Conservation (phyloP, 441 rosid species). For the Kokia cookei region DNA sequence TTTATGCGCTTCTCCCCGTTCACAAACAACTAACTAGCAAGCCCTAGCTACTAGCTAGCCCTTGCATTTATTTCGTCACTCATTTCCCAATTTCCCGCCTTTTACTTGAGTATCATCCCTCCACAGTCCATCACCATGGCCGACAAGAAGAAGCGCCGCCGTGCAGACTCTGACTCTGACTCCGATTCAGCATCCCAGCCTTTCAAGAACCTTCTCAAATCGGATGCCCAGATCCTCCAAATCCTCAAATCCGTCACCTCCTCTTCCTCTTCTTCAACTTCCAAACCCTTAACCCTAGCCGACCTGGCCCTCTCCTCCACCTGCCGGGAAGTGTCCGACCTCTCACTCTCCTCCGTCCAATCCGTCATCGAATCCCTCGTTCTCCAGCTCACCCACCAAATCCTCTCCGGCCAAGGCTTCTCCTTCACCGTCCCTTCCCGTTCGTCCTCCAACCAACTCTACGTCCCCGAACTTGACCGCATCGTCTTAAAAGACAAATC, state of each 20-base stretch:
- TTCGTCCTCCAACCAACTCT: slow-evolving; percentile 86
- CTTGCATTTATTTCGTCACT: neutral
- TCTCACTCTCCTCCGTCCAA: slow-evolving; percentile 78
- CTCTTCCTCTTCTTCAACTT: slow-evolving; percentile 43
- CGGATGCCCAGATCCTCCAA: slow-evolving; percentile 58
- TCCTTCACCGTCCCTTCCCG: slow-evolving; percentile 91
- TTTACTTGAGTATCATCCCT: neutral
- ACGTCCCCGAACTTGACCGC: slow-evolving; percentile 98
- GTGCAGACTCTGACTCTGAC: slow-evolving; percentile 27
- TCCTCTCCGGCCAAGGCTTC: slow-evolving; percentile 84
- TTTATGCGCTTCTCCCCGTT: too few species aligned
- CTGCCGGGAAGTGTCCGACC: slow-evolving; percentile 87
- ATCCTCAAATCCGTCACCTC: slow-evolving; percentile 43
- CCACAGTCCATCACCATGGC: slow-evolving; percentile 26
- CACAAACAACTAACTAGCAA: too few species aligned
- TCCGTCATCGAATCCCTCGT: slow-evolving; percentile 65
- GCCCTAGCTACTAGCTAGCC: neutral
- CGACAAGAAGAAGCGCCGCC: slow-evolving; percentile 70
- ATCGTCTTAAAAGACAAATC: slow-evolving; percentile 90
- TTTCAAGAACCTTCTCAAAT: slow-evolving; percentile 59
- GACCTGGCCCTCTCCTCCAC: slow-evolving; percentile 69
- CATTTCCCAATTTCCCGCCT: slow-evolving; percentile 8
- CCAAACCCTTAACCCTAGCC: slow-evolving; percentile 65
- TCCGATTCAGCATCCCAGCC: slow-evolving; percentile 41
- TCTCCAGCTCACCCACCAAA: slow-evolving; percentile 65